phyloP scores from a whole-genome alignment of 768 basidiomycete species.

The Agrocybe praecox region DNA sequence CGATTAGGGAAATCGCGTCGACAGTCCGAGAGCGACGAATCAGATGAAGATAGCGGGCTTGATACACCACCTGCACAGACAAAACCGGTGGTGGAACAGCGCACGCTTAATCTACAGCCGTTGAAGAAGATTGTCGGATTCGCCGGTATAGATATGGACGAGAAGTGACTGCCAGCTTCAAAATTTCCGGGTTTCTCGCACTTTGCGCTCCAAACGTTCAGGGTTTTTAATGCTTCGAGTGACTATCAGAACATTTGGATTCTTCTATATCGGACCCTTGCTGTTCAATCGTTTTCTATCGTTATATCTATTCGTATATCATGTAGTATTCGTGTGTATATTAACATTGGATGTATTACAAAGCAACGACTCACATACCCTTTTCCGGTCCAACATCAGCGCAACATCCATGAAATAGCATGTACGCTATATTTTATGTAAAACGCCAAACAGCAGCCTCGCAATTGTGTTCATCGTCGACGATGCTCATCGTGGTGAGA shows the following conservation, averaged over 20 bases:
- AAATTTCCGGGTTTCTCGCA: neutral
- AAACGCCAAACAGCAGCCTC: no score
- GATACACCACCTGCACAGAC: conserved; percentile 44
- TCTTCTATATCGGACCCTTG: neutral
- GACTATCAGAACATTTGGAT: neutral
- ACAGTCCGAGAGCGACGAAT: conserved; percentile 62
- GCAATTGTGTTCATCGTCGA: neutral
- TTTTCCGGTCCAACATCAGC: no score
- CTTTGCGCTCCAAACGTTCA: neutral
- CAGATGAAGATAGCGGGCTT: conserved; percentile 52
- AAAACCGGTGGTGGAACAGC: conserved; percentile 43
- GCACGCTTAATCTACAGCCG: conserved; percentile 60
- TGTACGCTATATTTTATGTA: no score
- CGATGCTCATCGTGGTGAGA: neutral
- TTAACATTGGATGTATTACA: neutral
- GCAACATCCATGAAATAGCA: no score
- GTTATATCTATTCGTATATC: neutral
- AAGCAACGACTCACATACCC: neutral
- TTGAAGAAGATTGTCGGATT: conserved; percentile 65
- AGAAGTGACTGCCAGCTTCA: neutral
- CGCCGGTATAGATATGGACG: conserved; percentile 25
- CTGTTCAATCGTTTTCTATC: neutral
- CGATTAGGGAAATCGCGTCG: conserved; percentile 49
- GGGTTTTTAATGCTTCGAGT: neutral
- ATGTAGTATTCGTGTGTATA: neutral